A percentile compares a stretch with the other conserved stretches of the same genome.
phyloP scores from a whole-genome alignment of 2,329 filamentous ascomycete species.

The Pseudofabraea citricarpa region DNA sequence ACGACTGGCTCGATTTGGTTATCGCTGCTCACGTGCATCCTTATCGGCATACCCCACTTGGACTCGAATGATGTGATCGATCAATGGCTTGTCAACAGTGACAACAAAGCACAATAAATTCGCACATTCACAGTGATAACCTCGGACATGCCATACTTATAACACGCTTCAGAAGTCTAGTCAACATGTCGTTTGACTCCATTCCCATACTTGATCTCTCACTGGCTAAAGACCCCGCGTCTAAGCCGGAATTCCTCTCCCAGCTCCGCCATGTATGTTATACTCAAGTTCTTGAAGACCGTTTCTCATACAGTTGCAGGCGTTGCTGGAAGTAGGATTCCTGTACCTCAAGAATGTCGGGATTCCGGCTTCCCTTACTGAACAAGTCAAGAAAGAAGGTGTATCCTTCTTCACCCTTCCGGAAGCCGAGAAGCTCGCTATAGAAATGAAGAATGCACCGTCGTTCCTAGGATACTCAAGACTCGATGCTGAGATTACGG shows the following conservation, averaged over 20 bases:
- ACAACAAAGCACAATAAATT: not conserved
- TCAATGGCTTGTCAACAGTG: not conserved
- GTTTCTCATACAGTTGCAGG: constrained; percentile 29
- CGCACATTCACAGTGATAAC: not conserved
- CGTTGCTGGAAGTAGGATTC: constrained; percentile 83
- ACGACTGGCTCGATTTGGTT: no score
- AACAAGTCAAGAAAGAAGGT: constrained; percentile 62
- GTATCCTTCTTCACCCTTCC: constrained; percentile 74
- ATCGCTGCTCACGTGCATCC: no score
- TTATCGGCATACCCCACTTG: no score
- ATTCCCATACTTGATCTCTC: constrained; percentile 77
- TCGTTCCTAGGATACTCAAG: constrained; percentile 68
- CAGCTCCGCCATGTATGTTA: constrained; percentile 54
- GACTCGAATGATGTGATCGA: not conserved
- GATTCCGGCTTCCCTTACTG: constrained; percentile 60
- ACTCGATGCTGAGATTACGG: constrained; percentile 66
- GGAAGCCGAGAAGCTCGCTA: constrained; percentile 67
- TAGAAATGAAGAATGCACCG: constrained; percentile 70
- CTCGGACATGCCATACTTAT: not conserved
- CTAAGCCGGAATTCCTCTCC: constrained; percentile 68
- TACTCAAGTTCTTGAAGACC: not conserved
- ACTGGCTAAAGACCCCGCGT: constrained; percentile 53
- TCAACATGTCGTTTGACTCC: constrained; percentile 51
- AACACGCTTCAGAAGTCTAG: not conserved
- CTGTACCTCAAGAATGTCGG: constrained; percentile 79